phyloP scores from a whole-genome alignment of 495 filamentous ascomycete species.

The Aspergillus mulundensis region DNA sequence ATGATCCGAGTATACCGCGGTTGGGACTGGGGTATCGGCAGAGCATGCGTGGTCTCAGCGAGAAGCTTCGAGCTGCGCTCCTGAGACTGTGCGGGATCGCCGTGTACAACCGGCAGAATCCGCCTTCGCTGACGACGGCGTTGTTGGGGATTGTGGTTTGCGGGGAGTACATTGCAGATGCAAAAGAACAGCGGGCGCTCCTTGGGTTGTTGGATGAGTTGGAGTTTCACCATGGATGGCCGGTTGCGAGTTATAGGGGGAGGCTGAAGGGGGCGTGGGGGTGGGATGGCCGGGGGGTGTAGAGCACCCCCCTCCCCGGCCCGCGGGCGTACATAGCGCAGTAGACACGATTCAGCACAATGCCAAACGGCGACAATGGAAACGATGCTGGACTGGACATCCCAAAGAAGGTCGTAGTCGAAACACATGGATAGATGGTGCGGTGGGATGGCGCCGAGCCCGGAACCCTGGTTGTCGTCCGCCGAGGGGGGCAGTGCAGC shows the following conservation, averaged over 20 bases:
- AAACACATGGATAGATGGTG: too few species aligned
- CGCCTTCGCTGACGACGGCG: conserved; percentile 21
- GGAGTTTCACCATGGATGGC: conserved; percentile 1
- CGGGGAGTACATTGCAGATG: conserved; percentile 21
- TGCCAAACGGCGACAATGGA: too few species aligned
- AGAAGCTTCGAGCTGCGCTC: conserved; percentile 18
- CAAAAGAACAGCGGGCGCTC: conserved; percentile 18
- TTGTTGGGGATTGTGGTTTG: conserved; percentile 24
- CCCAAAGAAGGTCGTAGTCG: too few species aligned
- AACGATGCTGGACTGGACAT: too few species aligned
- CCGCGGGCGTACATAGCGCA: too few species aligned
- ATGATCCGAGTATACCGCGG: conserved; percentile 30
- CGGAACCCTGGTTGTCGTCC: background rate
- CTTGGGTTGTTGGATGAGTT: conserved; percentile 16
- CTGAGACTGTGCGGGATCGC: conserved; percentile 25
- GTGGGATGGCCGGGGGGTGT: too few species aligned
- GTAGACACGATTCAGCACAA: too few species aligned
- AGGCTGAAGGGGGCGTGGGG: too few species aligned
- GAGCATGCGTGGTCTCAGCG: conserved; percentile 10
- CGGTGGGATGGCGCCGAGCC: too few species aligned
- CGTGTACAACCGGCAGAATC: conserved; percentile 19
- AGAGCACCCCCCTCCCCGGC: too few species aligned
- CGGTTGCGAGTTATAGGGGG: background rate
- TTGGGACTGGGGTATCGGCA: conserved; percentile 21
- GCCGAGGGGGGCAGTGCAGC: background rate